phyloP scores from a whole-genome alignment of 2,329 filamentous ascomycete species.

The Xylariaceae sp. region DNA sequence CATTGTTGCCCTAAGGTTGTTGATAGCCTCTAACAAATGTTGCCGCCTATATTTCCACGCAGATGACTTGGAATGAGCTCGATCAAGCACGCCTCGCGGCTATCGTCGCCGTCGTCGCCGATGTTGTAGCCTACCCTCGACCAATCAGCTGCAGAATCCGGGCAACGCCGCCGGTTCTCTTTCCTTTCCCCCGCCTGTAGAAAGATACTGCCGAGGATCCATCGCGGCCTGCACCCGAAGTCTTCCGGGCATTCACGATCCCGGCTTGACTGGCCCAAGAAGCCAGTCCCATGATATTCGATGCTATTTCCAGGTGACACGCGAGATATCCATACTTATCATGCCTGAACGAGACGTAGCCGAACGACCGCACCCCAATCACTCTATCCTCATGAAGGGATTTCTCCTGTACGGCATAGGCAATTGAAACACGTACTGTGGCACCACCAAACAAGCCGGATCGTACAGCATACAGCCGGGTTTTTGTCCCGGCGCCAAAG shows the following conservation, averaged over 20 bases:
- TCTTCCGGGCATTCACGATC: conserved; percentile 24
- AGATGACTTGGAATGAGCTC: too few species aligned
- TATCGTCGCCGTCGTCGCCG: conserved; percentile 19
- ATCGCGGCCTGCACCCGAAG: conserved; percentile 23
- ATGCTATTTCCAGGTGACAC: not conserved
- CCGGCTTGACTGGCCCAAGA: not conserved
- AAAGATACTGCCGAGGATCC: conserved; percentile 22
- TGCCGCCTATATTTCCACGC: too few species aligned
- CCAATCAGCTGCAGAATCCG: conserved; percentile 17
- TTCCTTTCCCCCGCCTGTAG: conserved; percentile 5
- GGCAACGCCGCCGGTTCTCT: conserved; percentile 10
- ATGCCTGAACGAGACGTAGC: too few species aligned
- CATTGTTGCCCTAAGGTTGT: not conserved
- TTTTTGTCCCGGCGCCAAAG: too few species aligned
- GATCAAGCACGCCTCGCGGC: not conserved
- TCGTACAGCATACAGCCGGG: too few species aligned
- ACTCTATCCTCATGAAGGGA: too few species aligned
- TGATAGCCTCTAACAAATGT: too few species aligned
- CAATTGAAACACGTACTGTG: too few species aligned
- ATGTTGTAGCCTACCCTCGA: not conserved
- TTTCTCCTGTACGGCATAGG: too few species aligned
- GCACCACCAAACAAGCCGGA: too few species aligned
- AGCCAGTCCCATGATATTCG: not conserved
- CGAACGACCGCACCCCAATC: too few species aligned
- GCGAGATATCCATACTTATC: not conserved